Base-by-base conservation (phyloP, 805 yeast species). In the Wickerhamomyces pijperi region DNA sequence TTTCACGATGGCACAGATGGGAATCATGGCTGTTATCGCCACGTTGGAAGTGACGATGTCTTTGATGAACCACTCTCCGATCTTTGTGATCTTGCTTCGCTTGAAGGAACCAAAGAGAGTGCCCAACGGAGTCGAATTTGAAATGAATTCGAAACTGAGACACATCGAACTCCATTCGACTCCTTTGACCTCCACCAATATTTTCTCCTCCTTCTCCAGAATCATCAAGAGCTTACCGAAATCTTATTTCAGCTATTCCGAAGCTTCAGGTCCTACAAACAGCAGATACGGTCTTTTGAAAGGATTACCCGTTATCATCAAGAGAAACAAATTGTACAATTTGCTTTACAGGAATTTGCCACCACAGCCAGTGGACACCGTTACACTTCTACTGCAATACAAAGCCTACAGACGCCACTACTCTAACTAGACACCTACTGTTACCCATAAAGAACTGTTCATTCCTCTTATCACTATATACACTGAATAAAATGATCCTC, bases 51-150 rank as follows among this genome's bases (percentile, higher is more conserved):
- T 78, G 33, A 36, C 66, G 0, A 66, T 85, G 45, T 74, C 88
- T 6, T 55, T 75, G 25, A 56, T 87, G 40, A 90, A 88, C 53
- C 88, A 88, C 54, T 74, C 82, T 53, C 99, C 99, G 2, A 53
- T 90, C 11, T 90, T 92, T 59, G 88, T 86, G 1, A 53, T 90
- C 3, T 63, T 94, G 38, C 62, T 92, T 35, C 74, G 92, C 49
- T 35, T 85, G 36, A 92, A 90, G 56, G 90, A 88, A 54, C 77
- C 86, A 8, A 76, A 72, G 39, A 65, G 84, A 39, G 56, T 78
- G 9, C 84, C 83, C 0, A 78, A 79, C 8, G 82, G 82, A 0
- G 55, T 78, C n/a, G 49, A 49, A 13, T 51, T 67, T 12, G n/a
- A 25, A 25, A 25, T 25, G 29, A 25, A 25, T 14, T 4, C 7